Base-by-base conservation (phyloP, 148 eudicot species). In the Rhododendron henanense region DNA sequence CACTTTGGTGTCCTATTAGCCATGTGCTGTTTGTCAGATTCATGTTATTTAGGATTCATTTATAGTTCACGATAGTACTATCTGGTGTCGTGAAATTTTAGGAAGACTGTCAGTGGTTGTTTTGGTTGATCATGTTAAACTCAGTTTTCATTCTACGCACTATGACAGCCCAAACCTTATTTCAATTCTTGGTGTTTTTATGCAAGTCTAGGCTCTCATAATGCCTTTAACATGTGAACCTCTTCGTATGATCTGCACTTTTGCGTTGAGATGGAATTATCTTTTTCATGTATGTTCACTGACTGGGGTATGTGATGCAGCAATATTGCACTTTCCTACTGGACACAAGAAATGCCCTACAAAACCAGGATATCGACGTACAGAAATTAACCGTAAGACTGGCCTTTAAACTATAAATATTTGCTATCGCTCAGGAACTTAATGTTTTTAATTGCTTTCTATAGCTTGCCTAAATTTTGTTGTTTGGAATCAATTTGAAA, bases 311-410 rank as follows among this genome's bases (percentile, higher is more conserved):
- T 78, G 84, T 89, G 83, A 86, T 93, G 98, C 98, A 97, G 99
- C 98, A 91, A 97, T 97, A 82, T 91, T 97, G 89, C 99, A 95
- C 77, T 89, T 94, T 86, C 98, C 99, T 81, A 90, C 93, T 53
- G 88, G 83, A 74, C 98, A 97, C 89, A 97, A 95, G 93, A 95
- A 97, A 83, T 88, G 90, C 77, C 99, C 99, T 85, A 82, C 93
- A 35, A 93, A 83, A 93, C 91, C 95, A 88, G 99, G 98, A 80
- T 95, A 93, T 90, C 92, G 88, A 84, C 98, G 99, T 25, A 94
- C 89, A 81, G 92, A 93, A 91, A 94, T 93, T 53, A 92, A 88
- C 82, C 95, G 98, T 97, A 91, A 92, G 96, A 78, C 85, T 65
- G 59, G 25, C 41, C 47, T 85, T 85, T 81, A 19, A 45, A 1